Percentiles rank a stretch among this genome's conserved stretches.
Conservation (phyloP, 495 filamentous ascomycete genomes). For the Tuber melanosporum region DNA sequence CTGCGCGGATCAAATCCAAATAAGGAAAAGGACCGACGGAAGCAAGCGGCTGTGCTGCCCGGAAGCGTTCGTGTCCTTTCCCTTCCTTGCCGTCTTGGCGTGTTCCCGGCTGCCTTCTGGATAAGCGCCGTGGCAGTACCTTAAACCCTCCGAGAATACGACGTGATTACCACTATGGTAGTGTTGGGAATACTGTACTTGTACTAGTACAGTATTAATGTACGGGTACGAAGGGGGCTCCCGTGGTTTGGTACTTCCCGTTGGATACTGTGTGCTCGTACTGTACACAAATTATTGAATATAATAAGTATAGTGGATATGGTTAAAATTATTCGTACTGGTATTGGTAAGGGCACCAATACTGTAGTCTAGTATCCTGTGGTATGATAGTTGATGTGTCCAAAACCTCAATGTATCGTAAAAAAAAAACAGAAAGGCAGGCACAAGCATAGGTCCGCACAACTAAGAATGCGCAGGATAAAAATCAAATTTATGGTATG, state of each 20-base stretch:
- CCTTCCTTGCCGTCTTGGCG: slow-evolving; percentile 9
- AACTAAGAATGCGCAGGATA: too few species aligned
- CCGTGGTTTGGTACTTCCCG: background rate
- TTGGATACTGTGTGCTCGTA: background rate
- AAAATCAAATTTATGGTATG: too few species aligned
- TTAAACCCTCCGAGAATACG: background rate
- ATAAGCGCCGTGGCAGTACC: background rate
- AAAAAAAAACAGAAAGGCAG: too few species aligned
- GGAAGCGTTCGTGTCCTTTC: slow-evolving; percentile 27
- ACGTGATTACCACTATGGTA: background rate
- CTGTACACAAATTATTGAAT: background rate
- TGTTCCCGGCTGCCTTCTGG: slow-evolving; percentile 15
- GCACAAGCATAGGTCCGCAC: too few species aligned
- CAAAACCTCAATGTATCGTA: too few species aligned
- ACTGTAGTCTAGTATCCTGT: too few species aligned
- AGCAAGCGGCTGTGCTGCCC: slow-evolving; percentile 4
- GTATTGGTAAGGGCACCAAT: background rate
- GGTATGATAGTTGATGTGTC: too few species aligned
- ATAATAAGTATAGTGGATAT: background rate
- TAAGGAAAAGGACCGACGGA: background rate
- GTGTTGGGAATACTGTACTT: background rate
- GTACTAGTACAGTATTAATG: background rate
- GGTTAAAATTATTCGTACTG: background rate
- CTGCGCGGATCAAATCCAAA: slow-evolving; percentile 3
- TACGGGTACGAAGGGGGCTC: background rate